A percentile compares a stretch with the other conserved stretches of the same genome.
Conservation (phyloP, 2,329 filamentous ascomycete species). For the Phyllosticta paracitricarpa region DNA sequence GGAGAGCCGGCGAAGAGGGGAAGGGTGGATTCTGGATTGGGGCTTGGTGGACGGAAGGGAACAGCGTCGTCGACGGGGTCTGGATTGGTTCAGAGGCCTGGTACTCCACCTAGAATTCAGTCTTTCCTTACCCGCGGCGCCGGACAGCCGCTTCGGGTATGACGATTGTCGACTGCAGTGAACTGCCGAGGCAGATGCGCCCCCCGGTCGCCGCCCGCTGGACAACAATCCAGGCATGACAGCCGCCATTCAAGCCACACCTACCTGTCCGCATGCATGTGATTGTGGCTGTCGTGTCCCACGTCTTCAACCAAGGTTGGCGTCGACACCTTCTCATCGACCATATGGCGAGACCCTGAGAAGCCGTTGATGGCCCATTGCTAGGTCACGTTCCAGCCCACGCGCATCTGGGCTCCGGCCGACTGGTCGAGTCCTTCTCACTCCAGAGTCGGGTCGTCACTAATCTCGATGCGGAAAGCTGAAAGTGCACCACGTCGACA, state of each 20-base stretch:
- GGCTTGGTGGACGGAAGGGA: background rate
- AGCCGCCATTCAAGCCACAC: constrained; percentile 1
- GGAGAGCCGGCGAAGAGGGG: background rate
- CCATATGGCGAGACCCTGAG: background rate
- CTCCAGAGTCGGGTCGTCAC: background rate
- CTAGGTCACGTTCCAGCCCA: background rate
- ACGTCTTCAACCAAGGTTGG: background rate
- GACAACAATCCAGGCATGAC: background rate
- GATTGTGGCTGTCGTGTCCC: constrained; percentile 1
- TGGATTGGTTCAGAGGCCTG: background rate
- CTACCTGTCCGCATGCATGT: constrained; percentile 4
- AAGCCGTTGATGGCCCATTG: background rate
- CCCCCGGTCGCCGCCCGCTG: background rate
- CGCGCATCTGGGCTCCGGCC: background rate
- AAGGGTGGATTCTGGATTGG: background rate
- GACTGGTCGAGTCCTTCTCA: background rate
- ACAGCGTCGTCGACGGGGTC: background rate
- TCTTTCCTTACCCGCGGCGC: background rate
- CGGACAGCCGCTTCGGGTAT: background rate
- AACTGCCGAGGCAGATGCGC: background rate
- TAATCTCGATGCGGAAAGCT: background rate
- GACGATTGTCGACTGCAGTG: background rate
- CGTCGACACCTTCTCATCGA: background rate
- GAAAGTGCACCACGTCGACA: background rate
- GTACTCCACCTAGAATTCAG: background rate